A percentile compares a stretch with the other conserved stretches of the same genome.
These are phyloP conservation scores for Neoscytalidium dimidiatum DNA, from an alignment of 2,329 filamentous ascomycete species.

Conservation along the genomic window DNA sequence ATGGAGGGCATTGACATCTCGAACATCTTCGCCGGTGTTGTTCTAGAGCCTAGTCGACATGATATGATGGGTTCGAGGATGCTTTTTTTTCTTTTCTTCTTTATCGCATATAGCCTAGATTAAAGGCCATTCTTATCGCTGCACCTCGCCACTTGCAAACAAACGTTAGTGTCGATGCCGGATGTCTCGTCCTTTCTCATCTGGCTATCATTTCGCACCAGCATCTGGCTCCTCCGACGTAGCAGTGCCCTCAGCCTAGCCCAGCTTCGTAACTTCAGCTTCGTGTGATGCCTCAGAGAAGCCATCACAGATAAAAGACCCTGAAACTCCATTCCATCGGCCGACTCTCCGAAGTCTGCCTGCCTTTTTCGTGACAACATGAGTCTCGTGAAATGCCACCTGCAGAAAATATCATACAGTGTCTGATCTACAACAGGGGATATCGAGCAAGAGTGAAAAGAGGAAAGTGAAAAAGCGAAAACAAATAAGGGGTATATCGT, in stretches of 20 bases:
- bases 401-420: neutral
- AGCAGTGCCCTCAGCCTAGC: neutral
- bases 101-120: neutral
- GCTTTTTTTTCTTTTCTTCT: too few relatives aligned
- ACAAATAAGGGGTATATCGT: neutral
- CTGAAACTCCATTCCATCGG: neutral
- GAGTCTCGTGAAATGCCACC: neutral
- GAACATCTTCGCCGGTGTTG: neutral
- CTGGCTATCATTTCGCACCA: neutral
- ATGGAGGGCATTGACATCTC: neutral
- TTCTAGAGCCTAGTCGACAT: neutral
- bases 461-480: neutral
- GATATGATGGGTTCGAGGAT: neutral
- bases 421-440: neutral
- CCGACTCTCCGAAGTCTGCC: neutral
- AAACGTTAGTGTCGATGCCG: neutral
- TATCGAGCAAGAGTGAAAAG: neutral
- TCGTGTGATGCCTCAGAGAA: neutral
- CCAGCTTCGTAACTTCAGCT: neutral
- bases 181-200: too few relatives aligned
- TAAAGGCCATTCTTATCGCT: neutral
- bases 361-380: neutral
- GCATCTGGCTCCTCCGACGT: neutral
- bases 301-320: neutral
- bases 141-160: neutral